These are phyloP conservation scores for Paspalum vaginatum DNA, from an alignment of 176 grass and related monocot species.

Conservation along the genomic window DNA sequence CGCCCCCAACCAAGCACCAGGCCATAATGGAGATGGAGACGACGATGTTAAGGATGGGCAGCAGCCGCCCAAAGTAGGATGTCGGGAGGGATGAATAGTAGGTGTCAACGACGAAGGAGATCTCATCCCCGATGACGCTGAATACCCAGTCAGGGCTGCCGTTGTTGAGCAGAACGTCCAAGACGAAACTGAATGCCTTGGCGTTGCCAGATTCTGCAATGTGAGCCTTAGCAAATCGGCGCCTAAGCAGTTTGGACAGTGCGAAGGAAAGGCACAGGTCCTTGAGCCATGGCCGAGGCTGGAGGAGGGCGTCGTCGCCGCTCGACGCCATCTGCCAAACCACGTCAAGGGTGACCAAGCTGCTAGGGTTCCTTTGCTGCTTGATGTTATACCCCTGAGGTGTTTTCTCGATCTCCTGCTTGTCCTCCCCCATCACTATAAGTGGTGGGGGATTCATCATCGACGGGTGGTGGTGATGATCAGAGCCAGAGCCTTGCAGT, in stretches of 20 bases:
- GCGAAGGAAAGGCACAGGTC: conserved; percentile 16
- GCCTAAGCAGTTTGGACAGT: conserved; percentile 5
- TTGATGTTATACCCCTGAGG: neutral
- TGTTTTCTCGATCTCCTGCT: neutral
- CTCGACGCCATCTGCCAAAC: neutral
- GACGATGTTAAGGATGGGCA: neutral
- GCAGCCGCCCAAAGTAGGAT: neutral
- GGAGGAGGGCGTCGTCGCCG: neutral
- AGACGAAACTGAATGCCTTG: neutral
- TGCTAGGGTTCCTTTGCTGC: neutral
- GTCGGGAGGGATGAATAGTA: neutral
- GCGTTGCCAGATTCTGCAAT: neutral
- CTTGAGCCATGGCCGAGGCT: neutral
- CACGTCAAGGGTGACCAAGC: neutral
- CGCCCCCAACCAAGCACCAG: neutral
- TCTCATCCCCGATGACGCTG: neutral
- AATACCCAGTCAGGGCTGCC: neutral
- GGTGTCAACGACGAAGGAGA: neutral
- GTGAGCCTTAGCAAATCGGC: neutral
- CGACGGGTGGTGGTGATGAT: no score
- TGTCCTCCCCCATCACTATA: conserved; percentile 34
- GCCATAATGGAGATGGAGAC: neutral
- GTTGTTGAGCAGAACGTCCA: neutral
- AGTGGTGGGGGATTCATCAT: no score
- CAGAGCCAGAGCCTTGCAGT: no score